phyloP scores from a whole-genome alignment of 306 rosid genomes.

The Argentina anserina region DNA sequence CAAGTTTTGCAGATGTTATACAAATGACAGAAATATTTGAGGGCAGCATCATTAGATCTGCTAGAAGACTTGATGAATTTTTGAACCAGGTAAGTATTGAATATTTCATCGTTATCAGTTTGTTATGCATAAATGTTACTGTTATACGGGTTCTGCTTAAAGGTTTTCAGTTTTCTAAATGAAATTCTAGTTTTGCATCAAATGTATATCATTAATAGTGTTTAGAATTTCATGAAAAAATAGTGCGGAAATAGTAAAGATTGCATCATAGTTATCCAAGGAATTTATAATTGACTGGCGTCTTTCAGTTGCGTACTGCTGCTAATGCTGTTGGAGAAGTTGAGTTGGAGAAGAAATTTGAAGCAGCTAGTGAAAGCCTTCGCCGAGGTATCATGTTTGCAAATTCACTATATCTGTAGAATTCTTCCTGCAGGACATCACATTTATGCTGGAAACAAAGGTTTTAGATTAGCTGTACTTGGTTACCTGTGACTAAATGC shows the following conservation, averaged over 20 bases:
- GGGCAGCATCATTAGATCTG: slow-evolving; percentile 93
- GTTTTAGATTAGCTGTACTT: neutral
- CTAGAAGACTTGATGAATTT: slow-evolving; percentile 97
- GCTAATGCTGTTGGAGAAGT: slow-evolving; percentile 92
- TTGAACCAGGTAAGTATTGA: slow-evolving; percentile 65
- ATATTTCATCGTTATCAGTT: neutral
- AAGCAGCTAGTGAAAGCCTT: slow-evolving; percentile 86
- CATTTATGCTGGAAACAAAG: neutral
- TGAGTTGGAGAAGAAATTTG: slow-evolving; percentile 74
- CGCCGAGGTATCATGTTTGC: slow-evolving; percentile 98
- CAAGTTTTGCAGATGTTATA: slow-evolving; percentile 78
- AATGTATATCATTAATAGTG: neutral
- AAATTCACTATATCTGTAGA: slow-evolving; percentile 81
- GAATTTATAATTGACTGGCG: neutral
- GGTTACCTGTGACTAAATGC: neutral
- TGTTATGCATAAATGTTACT: neutral
- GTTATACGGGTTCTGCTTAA: neutral
- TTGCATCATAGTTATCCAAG: neutral
- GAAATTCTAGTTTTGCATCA: neutral
- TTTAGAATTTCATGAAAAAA: no score
- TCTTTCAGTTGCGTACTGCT: slow-evolving; percentile 67
- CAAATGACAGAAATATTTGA: slow-evolving; percentile 98
- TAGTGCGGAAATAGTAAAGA: neutral
- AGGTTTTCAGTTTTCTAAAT: neutral
- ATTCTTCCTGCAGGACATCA: slow-evolving; percentile 26